Conservation (phyloP, 805 yeast species). For the Starmerella vaccinii region DNA sequence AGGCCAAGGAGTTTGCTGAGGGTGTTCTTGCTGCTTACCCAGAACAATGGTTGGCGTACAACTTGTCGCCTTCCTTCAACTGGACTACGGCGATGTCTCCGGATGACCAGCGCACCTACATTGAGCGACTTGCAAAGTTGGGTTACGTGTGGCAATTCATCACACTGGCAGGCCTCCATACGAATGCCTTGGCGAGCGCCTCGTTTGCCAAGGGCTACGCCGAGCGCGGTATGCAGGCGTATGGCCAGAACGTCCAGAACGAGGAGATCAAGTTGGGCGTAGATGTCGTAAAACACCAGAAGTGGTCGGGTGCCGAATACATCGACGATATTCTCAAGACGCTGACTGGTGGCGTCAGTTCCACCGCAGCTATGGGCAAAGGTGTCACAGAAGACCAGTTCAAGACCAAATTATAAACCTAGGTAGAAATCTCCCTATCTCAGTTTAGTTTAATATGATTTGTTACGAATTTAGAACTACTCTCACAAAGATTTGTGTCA, state of each 20-base stretch:
- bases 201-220: slow-evolving; percentile 70
- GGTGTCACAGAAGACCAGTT: slow-evolving; percentile 98
- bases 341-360: slow-evolving; percentile 87
- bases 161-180: slow-evolving; percentile 93
- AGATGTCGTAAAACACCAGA: slow-evolving; percentile 94
- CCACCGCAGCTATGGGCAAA: slow-evolving; percentile 97
- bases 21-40: slow-evolving; percentile 79
- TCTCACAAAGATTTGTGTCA: too few relatives aligned
- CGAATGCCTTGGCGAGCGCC: slow-evolving; percentile 86
- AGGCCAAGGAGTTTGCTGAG: slow-evolving; percentile 88
- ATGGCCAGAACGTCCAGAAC: slow-evolving; percentile 77
- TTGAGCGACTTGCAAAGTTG: slow-evolving; percentile 69
- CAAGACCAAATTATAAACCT: slow-evolving; percentile 14
- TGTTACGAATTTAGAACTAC: too few relatives aligned
- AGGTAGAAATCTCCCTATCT: not conserved
- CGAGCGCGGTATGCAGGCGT: slow-evolving; percentile 86
- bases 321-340: slow-evolving; percentile 81
- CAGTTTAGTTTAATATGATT: not conserved
- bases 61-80: slow-evolving; percentile 93
- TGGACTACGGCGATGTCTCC: slow-evolving; percentile 91
- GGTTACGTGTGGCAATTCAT: slow-evolving; percentile 98
- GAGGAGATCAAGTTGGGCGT: slow-evolving; percentile 81
- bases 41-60: slow-evolving; percentile 91
- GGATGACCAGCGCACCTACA: slow-evolving; percentile 82
- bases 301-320: slow-evolving; percentile 98